A percentile compares a stretch with the other conserved stretches of the same genome.
Conservation (phyloP, 1,139 yeast genomes). For the Eremothecium sinecaudum region DNA sequence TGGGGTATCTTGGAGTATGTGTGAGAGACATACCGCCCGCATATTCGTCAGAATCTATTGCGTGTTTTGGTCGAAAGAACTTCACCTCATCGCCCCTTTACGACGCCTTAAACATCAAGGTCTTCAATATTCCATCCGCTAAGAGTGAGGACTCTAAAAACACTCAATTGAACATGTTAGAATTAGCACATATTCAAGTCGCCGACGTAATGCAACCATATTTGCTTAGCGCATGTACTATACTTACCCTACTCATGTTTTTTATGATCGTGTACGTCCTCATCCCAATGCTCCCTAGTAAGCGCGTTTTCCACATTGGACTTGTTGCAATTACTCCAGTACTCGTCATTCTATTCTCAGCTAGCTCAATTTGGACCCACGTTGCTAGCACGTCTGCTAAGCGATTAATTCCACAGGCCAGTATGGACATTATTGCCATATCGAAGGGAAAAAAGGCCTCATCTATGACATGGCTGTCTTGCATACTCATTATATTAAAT, state of each 20-base stretch:
- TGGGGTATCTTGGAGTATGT: constrained; percentile 30
- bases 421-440: constrained; percentile 42
- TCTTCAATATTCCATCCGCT: constrained; percentile 18
- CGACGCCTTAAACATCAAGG: constrained; percentile 20
- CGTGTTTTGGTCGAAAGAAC: constrained; percentile 24
- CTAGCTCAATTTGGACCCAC: constrained; percentile 61
- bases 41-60: constrained; percentile 13
- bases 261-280: constrained; percentile 37
- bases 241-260: constrained; percentile 38
- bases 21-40: constrained; percentile 23
- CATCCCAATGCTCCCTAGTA: constrained; percentile 43
- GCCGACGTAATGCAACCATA: constrained; percentile 44
- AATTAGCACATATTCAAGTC: constrained; percentile 24
- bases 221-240: constrained; percentile 41
- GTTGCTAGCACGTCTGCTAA: constrained; percentile 46
- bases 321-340: constrained; percentile 34
- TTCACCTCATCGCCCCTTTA: constrained; percentile 19
- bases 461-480: constrained; percentile 54
- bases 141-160: constrained; percentile 8
- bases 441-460: constrained; percentile 46
- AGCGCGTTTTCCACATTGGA: constrained; percentile 30
- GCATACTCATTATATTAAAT: constrained; percentile 37
- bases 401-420: constrained; percentile 40
- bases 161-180: constrained; percentile 22
- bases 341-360: constrained; percentile 49